These are phyloP conservation scores for Geotrichum reessii DNA, from an alignment of 1,139 yeast genomes.

Conservation along the genomic window DNA sequence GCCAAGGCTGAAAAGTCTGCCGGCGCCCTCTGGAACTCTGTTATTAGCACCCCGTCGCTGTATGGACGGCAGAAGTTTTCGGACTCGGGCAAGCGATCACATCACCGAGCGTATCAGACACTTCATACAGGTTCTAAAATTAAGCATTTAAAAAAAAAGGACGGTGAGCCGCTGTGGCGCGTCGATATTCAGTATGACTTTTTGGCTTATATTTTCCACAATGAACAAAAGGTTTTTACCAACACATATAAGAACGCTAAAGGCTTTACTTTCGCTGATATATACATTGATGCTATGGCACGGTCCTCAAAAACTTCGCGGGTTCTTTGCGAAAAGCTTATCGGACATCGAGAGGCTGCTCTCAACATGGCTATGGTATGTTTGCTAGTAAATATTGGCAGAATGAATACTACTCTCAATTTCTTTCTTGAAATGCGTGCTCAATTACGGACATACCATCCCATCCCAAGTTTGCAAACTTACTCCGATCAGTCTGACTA, in stretches of 20 bases:
- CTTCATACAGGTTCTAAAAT: slow-evolving; percentile 40
- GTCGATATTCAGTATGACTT: slow-evolving; percentile 84
- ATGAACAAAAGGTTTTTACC: slow-evolving; percentile 61
- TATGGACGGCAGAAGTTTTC: neutral
- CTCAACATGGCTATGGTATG: slow-evolving; percentile 82
- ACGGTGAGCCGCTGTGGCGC: slow-evolving; percentile 90
- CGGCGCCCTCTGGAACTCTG: slow-evolving; percentile 28
- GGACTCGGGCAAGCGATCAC: slow-evolving; percentile 46
- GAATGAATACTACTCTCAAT: slow-evolving; percentile 92
- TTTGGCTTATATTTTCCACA: slow-evolving; percentile 56
- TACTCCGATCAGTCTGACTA: slow-evolving; percentile 48
- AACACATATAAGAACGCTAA: slow-evolving; percentile 43
- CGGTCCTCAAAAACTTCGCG: slow-evolving; percentile 80
- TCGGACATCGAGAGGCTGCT: slow-evolving; percentile 50
- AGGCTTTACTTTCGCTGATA: slow-evolving; percentile 67
- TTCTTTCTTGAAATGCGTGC: slow-evolving; percentile 97
- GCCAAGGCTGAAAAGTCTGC: neutral
- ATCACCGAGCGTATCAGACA: slow-evolving; percentile 29
- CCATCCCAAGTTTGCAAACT: slow-evolving; percentile 83
- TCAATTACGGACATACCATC: slow-evolving; percentile 83
- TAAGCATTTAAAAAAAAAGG: slow-evolving; percentile 76
- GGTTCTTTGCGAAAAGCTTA: slow-evolving; percentile 69
- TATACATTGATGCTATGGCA: slow-evolving; percentile 76
- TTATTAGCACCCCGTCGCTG: neutral
- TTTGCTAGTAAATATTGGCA: slow-evolving; percentile 80